phyloP scores from a whole-genome alignment of 352 stramenopile species.

The Phytophthora rubi region DNA sequence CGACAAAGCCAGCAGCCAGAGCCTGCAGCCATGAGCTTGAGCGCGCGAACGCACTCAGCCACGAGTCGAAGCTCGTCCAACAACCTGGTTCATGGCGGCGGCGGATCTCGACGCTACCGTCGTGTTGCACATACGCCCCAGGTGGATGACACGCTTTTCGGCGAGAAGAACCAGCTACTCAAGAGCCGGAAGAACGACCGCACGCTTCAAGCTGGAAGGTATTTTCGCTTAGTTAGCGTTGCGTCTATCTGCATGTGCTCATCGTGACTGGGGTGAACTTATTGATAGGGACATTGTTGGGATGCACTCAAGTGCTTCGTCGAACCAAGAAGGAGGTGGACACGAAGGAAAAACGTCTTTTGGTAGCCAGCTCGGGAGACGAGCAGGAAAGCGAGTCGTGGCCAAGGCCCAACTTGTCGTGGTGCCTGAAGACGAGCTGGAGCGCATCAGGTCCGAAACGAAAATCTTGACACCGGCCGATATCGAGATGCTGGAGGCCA shows the following conservation, averaged over 20 bases:
- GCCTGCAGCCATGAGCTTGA: constrained; percentile 27
- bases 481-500: constrained; percentile 61
- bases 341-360: constrained; percentile 19
- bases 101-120: constrained; percentile 56
- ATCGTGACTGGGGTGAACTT: constrained; percentile 1
- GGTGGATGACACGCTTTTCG: constrained; percentile 82
- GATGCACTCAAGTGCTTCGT: constrained; percentile 15
- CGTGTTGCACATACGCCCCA: constrained; percentile 63
- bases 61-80: constrained; percentile 40
- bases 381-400: constrained; percentile 18
- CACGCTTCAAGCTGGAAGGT: constrained; percentile 68
- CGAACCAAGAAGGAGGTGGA: constrained; percentile 36
- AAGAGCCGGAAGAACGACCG: constrained; percentile 61
- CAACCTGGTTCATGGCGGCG: constrained; percentile 16
- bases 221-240: background rate
- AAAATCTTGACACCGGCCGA: constrained; percentile 63
- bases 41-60: constrained; percentile 37
- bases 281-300: constrained; percentile 49
- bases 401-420: constrained; percentile 27
- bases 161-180: constrained; percentile 50
- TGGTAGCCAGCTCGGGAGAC: constrained; percentile 13
- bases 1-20: background rate
- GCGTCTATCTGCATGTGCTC: background rate
- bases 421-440: constrained; percentile 51
- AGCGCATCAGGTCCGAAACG: constrained; percentile 73